phyloP scores from a whole-genome alignment of 225 moss, liverwort and hornwort species.

The Anthoceros angustus region DNA sequence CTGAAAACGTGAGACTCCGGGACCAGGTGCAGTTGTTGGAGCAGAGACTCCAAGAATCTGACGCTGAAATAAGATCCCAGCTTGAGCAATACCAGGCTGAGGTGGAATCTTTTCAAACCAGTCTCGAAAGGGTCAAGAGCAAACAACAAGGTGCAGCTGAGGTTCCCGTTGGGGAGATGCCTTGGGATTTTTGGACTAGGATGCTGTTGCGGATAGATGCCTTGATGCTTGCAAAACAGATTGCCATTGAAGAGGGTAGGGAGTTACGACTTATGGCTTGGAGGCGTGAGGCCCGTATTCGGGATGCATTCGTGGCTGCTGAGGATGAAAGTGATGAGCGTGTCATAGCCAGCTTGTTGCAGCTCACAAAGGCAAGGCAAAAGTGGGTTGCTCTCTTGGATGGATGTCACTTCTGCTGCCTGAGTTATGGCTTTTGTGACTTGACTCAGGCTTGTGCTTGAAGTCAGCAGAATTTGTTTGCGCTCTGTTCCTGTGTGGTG shows the following conservation, averaged over 20 bases:
- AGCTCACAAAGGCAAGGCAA: conserved; percentile 60
- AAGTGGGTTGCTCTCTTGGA: conserved; percentile 20
- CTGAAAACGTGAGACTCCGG: conserved; percentile 42
- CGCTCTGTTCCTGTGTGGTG: too few species aligned
- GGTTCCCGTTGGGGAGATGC: conserved; percentile 70
- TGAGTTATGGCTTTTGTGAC: not conserved
- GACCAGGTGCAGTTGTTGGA: conserved; percentile 51
- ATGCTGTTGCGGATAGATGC: conserved; percentile 70
- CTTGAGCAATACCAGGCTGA: conserved; percentile 47
- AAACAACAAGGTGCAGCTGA: conserved; percentile 33
- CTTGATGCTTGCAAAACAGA: conserved; percentile 41
- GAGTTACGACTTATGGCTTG: conserved; percentile 83
- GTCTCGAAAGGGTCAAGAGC: conserved; percentile 48
- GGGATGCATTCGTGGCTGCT: conserved; percentile 47
- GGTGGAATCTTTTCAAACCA: conserved; percentile 61
- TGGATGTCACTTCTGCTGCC: conserved; percentile 3
- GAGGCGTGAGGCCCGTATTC: conserved; percentile 61
- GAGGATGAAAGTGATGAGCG: conserved; percentile 48
- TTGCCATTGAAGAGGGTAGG: conserved; percentile 67
- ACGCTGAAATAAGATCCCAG: conserved; percentile 52
- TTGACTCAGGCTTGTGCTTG: not conserved
- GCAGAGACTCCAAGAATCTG: conserved; percentile 49
- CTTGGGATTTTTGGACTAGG: conserved; percentile 81
- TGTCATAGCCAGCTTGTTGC: conserved; percentile 37
- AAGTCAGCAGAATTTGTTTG: too few species aligned